Percentiles rank a stretch among this genome's conserved stretches.
phyloP scores from a whole-genome alignment of 2,329 filamentous ascomycete species.

The Raffaelea deltoideospora region DNA sequence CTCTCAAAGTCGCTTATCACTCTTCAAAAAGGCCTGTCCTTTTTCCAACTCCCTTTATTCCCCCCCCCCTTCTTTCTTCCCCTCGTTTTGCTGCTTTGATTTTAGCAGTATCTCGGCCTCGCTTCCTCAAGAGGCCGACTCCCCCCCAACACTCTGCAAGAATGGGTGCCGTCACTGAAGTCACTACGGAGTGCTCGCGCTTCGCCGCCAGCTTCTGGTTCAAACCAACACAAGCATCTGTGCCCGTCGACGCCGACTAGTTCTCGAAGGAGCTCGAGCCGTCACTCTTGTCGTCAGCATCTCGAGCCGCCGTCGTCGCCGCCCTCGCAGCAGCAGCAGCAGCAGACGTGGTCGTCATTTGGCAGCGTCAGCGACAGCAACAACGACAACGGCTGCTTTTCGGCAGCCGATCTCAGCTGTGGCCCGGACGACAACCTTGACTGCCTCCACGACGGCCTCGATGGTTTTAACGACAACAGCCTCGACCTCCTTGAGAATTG shows the following conservation, averaged over 20 bases:
- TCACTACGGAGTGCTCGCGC: slow-evolving; percentile 1
- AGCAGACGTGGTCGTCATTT: too few relatives aligned
- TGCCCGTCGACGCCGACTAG: slow-evolving; percentile 4
- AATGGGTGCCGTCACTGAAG: slow-evolving; percentile 7
- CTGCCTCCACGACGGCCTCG: too few relatives aligned
- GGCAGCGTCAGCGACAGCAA: too few relatives aligned
- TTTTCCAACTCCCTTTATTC: neutral
- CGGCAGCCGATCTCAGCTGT: too few relatives aligned
- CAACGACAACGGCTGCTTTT: too few relatives aligned
- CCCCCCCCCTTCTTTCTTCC: neutral
- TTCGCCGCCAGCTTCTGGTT: slow-evolving; percentile 3
- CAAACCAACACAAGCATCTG: slow-evolving; percentile 4
- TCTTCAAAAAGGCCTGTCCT: neutral
- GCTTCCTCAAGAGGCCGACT: slow-evolving; percentile 7
- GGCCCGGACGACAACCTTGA: too few relatives aligned
- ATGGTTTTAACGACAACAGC: too few relatives aligned
- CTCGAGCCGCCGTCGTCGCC: too few relatives aligned
- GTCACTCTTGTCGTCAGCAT: too few relatives aligned
- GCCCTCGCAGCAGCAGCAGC: too few relatives aligned
- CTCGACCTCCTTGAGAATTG: too few relatives aligned
- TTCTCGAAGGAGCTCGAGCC: too few relatives aligned
- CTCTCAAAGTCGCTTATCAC: neutral
- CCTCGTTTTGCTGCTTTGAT: neutral
- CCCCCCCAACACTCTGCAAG: slow-evolving; percentile 9
- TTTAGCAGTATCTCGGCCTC: slow-evolving; percentile 1